Evolutionary conservation across 2,329 filamentous ascomycete genomes (phyloP), one percentile per base, ranked within the genome.

Genomic region (Stenocarpella maydis): DNA sequence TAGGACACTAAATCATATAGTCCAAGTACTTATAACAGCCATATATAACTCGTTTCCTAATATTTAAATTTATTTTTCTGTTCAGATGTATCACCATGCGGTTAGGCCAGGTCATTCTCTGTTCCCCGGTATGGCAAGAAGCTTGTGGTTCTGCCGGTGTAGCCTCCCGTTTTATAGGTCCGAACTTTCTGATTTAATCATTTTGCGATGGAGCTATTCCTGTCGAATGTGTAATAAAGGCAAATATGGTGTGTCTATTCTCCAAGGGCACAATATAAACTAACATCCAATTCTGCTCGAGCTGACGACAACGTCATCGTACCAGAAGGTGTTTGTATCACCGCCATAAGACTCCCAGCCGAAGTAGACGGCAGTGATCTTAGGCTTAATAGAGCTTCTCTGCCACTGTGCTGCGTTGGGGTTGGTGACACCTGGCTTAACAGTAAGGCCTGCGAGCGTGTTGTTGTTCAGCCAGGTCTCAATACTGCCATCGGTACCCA

Each of bases 291-390:
- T 79, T 41, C 85, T 80, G 21, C 75, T 82, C 50, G 81, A 81
- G 73, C 79, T 78, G 58, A 90, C 76, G 8, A 78, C 82, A 72
- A 90, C 82, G 74, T 90, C 87, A 72, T 90, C 88, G 71, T 88
- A 90, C 87, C 87, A 89, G 73, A 90, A 85, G 1, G 88, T 90
- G 77, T 90, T 90, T 3, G 80, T 78, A 70, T 87, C 87, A 0
- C 86, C 86, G 12, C 87, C 86, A 72, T 90, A 90, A 5, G 84
- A 86, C 81, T 90, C 88, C 87, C 88, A 90, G 0, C 88, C 88
- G 71, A 90, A 90, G 78, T 90, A 88, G 34, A 89, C 79, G 9
- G 76, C 86, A 0, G 84, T 84, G 67, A 88, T 79, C 74, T 85
- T 85, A 5, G 87, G 87, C 75, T 82, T 85, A 68, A 82, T 75